A percentile compares a stretch with the other conserved stretches of the same genome.
phyloP scores from a whole-genome alignment of 2,329 filamentous ascomycete genomes.

The Fusarium globosum region DNA sequence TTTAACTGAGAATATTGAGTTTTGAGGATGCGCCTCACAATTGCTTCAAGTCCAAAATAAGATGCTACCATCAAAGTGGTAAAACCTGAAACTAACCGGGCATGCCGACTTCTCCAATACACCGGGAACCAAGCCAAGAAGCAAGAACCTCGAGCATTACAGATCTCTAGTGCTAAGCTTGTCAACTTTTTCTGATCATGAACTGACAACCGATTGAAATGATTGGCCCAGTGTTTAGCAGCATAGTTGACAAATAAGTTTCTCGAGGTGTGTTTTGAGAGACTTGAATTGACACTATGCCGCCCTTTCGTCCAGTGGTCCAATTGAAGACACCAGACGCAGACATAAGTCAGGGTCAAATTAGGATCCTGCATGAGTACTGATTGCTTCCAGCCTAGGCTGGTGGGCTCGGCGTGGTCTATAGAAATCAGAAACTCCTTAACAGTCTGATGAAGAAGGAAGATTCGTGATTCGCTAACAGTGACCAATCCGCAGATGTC shows the following conservation, averaged over 20 bases:
- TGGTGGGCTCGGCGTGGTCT: fast-evolving
- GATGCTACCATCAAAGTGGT: neutral
- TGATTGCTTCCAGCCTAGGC: neutral
- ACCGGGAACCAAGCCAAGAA: neutral
- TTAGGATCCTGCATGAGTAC: neutral
- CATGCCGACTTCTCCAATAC: neutral
- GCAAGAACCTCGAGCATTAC: neutral
- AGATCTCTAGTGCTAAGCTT: fast-evolving
- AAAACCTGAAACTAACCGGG: fast-evolving
- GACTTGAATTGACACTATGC: fast-evolving
- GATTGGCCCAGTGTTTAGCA: neutral
- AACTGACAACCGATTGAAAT: fast-evolving
- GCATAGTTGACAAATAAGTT: neutral
- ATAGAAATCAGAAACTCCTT: neutral
- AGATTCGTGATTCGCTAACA: neutral
- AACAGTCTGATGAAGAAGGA: neutral
- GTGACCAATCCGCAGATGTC: neutral
- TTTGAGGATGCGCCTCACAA: neutral
- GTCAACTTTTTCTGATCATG: neutral
- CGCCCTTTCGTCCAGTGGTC: fast-evolving
- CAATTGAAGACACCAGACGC: neutral
- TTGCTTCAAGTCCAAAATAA: neutral
- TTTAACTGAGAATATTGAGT: neutral
- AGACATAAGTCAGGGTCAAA: fast-evolving
- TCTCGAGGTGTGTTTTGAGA: neutral